Percentiles rank a stretch among this genome's conserved stretches.
Conservation (phyloP, 2,329 filamentous ascomycete genomes). For the Ophiostoma piceae region DNA sequence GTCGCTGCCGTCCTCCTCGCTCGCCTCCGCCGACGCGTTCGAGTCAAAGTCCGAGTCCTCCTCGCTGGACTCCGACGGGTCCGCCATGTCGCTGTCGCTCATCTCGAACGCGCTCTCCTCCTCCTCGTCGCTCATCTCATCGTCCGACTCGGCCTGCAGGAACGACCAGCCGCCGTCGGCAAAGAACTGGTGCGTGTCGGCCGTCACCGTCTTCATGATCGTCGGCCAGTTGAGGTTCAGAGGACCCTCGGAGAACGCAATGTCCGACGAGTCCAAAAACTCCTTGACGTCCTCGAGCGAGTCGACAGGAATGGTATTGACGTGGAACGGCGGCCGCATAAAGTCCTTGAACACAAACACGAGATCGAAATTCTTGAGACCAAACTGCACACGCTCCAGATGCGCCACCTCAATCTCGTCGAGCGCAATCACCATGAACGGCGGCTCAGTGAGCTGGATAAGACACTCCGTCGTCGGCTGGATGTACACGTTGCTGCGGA, state of each 20-base stretch:
- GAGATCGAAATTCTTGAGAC: constrained; percentile 97
- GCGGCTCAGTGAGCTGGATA: constrained; percentile 93
- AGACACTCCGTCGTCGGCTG: constrained; percentile 95
- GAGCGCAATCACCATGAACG: constrained; percentile 91
- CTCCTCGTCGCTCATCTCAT: constrained; percentile 72
- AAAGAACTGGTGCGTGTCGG: constrained; percentile 93
- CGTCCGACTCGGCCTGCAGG: constrained; percentile 80
- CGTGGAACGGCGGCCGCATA: constrained; percentile 78
- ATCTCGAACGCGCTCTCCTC: constrained; percentile 93
- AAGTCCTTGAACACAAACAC: constrained; percentile 99
- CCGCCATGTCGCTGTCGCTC: constrained; percentile 77
- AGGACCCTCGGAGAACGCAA: constrained; percentile 88
- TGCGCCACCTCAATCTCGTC: constrained; percentile 96
- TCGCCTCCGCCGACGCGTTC: constrained; percentile 76
- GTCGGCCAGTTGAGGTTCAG: constrained; percentile 98
- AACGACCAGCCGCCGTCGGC: constrained; percentile 93
- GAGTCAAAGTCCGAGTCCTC: constrained; percentile 93
- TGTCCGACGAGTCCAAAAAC: constrained; percentile 93
- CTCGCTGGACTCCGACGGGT: constrained; percentile 67
- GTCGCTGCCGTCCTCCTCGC: constrained; percentile 69
- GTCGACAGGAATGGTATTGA: constrained; percentile 98
- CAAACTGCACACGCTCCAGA: constrained; percentile 91
- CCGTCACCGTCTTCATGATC: constrained; percentile 98
- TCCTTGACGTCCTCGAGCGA: constrained; percentile 93
- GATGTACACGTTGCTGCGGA: constrained; percentile 90